Conservation (phyloP, 371 early-diverging fungal species). For the Syncephalastrum monosporum region DNA sequence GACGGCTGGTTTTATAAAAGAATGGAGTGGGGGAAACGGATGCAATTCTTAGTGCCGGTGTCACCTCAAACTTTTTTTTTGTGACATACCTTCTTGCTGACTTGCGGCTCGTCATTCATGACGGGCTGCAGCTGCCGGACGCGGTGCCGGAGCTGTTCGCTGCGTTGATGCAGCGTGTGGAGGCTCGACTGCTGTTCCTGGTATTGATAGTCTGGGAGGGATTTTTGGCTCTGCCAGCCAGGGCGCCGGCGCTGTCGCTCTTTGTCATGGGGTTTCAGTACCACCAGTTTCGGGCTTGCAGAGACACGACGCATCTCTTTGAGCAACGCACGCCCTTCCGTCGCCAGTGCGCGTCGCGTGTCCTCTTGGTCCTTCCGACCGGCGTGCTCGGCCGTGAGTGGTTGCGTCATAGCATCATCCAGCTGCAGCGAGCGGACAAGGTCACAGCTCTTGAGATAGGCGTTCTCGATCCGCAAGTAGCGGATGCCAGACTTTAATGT, state of each 20-base stretch:
- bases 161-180: slow-evolving; percentile 62
- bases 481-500: slow-evolving; percentile 72
- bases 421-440: slow-evolving; percentile 44
- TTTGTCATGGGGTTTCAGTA: slow-evolving; percentile 29
- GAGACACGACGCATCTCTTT: slow-evolving; percentile 51
- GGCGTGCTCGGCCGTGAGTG: neutral
- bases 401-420: slow-evolving; percentile 5
- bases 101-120: neutral
- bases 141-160: slow-evolving; percentile 54
- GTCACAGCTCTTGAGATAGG: slow-evolving; percentile 66
- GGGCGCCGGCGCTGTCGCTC: slow-evolving; percentile 12
- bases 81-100: neutral
- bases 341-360: slow-evolving; percentile 24
- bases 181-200: slow-evolving; percentile 72
- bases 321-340: slow-evolving; percentile 34
- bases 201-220: slow-evolving; percentile 68
- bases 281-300: slow-evolving; percentile 58
- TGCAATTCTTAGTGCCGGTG: neutral
- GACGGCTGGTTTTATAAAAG: neutral
- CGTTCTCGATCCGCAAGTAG: slow-evolving; percentile 80
- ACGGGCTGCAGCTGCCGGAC: slow-evolving; percentile 13
- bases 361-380: neutral
- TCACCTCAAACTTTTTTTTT: slow-evolving; percentile 1
- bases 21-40: neutral
- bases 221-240: slow-evolving; percentile 59